These are phyloP conservation scores for Murraya paniculata DNA, from an alignment of 345 rosid species.

Conservation along the genomic window DNA sequence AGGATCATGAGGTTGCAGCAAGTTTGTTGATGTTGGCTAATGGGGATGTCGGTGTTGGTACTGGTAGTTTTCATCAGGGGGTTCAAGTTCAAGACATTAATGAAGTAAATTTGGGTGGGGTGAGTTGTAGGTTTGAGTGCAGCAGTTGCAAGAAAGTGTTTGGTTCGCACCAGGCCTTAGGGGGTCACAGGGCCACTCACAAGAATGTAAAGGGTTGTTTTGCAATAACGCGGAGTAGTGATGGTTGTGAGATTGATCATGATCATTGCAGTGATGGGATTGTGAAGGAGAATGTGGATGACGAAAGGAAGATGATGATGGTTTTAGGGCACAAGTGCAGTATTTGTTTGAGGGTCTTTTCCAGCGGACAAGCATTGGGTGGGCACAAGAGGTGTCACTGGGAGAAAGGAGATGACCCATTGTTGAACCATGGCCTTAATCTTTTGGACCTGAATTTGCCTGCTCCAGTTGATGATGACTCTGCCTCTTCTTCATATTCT, in stretches of 20 bases:
- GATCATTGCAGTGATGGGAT: background rate
- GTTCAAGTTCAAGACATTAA: constrained; percentile 13
- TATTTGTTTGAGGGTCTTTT: constrained; percentile 56
- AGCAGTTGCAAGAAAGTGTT: constrained; percentile 84
- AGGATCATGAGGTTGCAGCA: constrained; percentile 74
- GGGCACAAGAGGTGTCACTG: constrained; percentile 83
- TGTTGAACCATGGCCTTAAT: constrained; percentile 18
- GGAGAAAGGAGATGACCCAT: constrained; percentile 50
- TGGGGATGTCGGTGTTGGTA: background rate
- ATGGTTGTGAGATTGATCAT: constrained; percentile 23
- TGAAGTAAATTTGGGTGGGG: constrained; percentile 1
- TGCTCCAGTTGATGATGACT: constrained; percentile 42
- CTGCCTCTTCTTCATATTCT: constrained; percentile 36
- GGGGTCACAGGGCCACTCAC: constrained; percentile 88
- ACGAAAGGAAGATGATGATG: constrained; percentile 26
- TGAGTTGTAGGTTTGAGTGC: constrained; percentile 50
- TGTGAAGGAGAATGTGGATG: constrained; percentile 20
- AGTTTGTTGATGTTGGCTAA: constrained; percentile 55
- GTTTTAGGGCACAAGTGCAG: constrained; percentile 49
- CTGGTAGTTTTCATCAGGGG: background rate
- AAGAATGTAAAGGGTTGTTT: constrained; percentile 83
- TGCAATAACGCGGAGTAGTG: constrained; percentile 47
- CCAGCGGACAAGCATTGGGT: constrained; percentile 73
- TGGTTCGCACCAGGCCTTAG: constrained; percentile 83
- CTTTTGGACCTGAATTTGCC: constrained; percentile 71